Evolutionary conservation across 305 asterid genomes (phyloP).

Genomic region (Solanum chacoense): DNA sequence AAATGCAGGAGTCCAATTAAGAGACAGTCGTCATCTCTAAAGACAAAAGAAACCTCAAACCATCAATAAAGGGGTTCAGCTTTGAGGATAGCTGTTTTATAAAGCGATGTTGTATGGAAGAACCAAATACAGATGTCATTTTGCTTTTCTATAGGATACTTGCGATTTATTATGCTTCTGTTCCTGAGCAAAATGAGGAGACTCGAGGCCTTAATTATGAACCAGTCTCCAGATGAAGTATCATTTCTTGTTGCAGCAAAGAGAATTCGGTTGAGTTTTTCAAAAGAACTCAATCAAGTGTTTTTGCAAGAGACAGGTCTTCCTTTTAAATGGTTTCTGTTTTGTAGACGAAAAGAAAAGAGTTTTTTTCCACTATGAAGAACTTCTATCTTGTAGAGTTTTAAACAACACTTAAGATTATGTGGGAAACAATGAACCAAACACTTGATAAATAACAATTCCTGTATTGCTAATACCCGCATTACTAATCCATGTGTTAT

Average conservation of each 20-base stretch:
- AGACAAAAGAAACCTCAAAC: slow-evolving; percentile 19
- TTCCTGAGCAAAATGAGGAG: slow-evolving; percentile 62
- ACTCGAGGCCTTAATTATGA: slow-evolving; percentile 50
- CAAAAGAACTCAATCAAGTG: slow-evolving; percentile 65
- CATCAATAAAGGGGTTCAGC: slow-evolving; percentile 64
- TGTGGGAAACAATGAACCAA: too few species aligned
- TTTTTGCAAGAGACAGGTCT: slow-evolving; percentile 60
- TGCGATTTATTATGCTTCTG: slow-evolving; percentile 78
- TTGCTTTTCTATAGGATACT: slow-evolving; percentile 62
- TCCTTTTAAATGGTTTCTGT: slow-evolving; percentile 13
- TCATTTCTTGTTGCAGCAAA: slow-evolving; percentile 81
- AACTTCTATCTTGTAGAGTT: too few species aligned
- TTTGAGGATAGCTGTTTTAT: slow-evolving; percentile 66
- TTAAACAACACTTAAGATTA: too few species aligned
- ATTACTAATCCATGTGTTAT: not conserved
- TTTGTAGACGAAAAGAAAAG: too few species aligned
- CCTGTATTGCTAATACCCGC: not conserved
- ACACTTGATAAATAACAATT: too few species aligned
- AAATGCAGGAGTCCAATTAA: slow-evolving; percentile 25
- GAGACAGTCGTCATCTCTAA: slow-evolving; percentile 38
- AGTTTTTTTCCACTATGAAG: too few species aligned
- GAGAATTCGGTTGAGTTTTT: slow-evolving; percentile 88
- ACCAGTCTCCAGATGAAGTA: slow-evolving; percentile 85
- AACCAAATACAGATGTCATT: slow-evolving; percentile 37
- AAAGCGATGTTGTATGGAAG: slow-evolving; percentile 59